Evolutionary conservation across 371 early-diverging fungal species (phyloP), one percentile per base, ranked within the genome.

Genomic region (Mucor irregularis): DNA sequence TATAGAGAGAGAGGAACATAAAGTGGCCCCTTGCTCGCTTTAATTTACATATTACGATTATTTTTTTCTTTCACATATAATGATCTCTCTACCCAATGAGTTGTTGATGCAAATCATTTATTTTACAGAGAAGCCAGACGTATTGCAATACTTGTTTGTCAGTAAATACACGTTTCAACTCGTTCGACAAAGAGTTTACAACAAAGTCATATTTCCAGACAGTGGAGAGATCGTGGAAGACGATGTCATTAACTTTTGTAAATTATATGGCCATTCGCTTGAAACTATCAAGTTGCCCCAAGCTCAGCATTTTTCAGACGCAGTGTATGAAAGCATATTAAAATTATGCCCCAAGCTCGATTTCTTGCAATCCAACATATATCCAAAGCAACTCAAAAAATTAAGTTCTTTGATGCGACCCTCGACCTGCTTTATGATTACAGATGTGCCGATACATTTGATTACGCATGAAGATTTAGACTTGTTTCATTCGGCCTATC

Each of bases 121-220:
- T 19, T 54, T 13, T 25, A 35, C 35, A 35, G 19, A 34, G 10
- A 7, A 25, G 3, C 33, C 19, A 24, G 21, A 48, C 33, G 9
- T 30, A 33, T 30, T 26, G 16, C 16, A 28, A 16, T 45, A 45
- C 21, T 21, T 49, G 24, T 49, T 33, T 35, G 33, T 34, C 3
- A 35, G 35, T 52, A 52, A 29, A 52, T 31, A 33, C 51, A 74
- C 74, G 5, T 63, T 71, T 58, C 61, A 62, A 13, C 53, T 71
- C 0, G 72, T 69, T 31, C 46, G 68, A 39, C 72, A 63, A 25
- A 42, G 45, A 33, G 71, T 62, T 3, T 77, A 77, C 38, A 63
- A 53, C 13, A 71, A 69, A 46, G 72, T 61, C n/a, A 63, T 74
- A 17, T 77, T 77, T 56, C 74, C 74, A 10, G 71, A 73, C 43